Evolutionary conservation across 345 rosid species (phyloP).

Genomic region (Lepidium didymum): DNA sequence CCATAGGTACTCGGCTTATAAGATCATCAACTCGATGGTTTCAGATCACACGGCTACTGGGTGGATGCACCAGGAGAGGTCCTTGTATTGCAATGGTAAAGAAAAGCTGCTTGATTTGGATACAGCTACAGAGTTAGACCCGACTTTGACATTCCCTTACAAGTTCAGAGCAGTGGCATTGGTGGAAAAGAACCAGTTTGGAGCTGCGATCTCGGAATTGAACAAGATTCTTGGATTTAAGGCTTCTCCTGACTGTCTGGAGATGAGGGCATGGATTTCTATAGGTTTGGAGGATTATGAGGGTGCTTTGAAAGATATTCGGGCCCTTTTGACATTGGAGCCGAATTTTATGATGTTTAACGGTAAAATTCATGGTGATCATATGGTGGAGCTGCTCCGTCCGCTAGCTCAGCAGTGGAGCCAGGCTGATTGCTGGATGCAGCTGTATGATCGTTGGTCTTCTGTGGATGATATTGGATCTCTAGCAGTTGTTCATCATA

Average conservation of each 20-base stretch:
- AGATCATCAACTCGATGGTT: slow-evolving; percentile 60
- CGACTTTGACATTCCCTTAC: slow-evolving; percentile 83
- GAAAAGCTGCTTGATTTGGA: slow-evolving; percentile 69
- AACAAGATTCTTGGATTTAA: slow-evolving; percentile 70
- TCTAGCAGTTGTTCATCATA: slow-evolving; percentile 83
- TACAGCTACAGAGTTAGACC: slow-evolving; percentile 71
- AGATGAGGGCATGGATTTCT: slow-evolving; percentile 84
- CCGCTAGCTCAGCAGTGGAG: slow-evolving; percentile 75
- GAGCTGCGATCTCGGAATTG: slow-evolving; percentile 69
- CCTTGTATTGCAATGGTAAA: slow-evolving; percentile 68
- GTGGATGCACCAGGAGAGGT: slow-evolving; percentile 92
- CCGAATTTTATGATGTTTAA: slow-evolving; percentile 74
- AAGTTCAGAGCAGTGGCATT: slow-evolving; percentile 66
- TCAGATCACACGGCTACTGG: slow-evolving; percentile 58
- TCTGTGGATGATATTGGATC: slow-evolving; percentile 94
- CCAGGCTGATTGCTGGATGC: slow-evolving; percentile 97
- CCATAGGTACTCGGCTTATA: slow-evolving; percentile 83
- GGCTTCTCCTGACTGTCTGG: slow-evolving; percentile 80
- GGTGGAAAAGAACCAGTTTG: slow-evolving; percentile 63
- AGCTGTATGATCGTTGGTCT: slow-evolving; percentile 90
- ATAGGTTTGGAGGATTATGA: slow-evolving; percentile 75
- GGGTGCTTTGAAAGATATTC: slow-evolving; percentile 67
- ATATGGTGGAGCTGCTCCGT: slow-evolving; percentile 58
- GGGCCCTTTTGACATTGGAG: slow-evolving; percentile 79
- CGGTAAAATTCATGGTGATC: slow-evolving; percentile 61